phyloP scores from a whole-genome alignment of 2,329 filamentous ascomycete genomes.

The Alternaria sp. region DNA sequence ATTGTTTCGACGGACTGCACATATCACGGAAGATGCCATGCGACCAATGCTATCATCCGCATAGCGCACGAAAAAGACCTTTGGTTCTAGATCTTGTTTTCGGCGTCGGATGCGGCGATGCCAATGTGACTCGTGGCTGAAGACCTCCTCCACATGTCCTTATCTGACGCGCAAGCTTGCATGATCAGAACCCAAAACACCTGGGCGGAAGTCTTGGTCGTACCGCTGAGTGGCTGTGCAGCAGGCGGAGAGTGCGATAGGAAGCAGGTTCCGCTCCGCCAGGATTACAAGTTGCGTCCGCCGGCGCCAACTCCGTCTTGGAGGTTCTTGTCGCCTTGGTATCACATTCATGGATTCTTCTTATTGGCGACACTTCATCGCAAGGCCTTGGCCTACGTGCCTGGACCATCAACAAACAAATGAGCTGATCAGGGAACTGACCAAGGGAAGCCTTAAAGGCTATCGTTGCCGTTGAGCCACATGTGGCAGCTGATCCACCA shows the following conservation, averaged over 20 bases:
- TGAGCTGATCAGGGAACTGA: not conserved
- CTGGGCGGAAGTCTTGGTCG: conserved; percentile 17
- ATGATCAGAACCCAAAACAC: not conserved
- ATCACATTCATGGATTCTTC: conserved; percentile 15
- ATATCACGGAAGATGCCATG: not conserved
- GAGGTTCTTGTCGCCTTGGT: conserved; percentile 34
- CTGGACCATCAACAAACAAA: conserved; percentile 16
- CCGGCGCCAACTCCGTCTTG: conserved; percentile 28
- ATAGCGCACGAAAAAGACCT: not conserved
- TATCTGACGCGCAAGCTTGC: not conserved
- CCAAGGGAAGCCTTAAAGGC: conserved; percentile 16
- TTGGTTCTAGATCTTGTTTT: not conserved
- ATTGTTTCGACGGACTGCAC: not conserved
- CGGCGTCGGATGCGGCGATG: not conserved
- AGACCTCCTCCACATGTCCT: not conserved
- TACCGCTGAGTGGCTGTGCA: conserved; percentile 6
- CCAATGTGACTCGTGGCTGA: not conserved
- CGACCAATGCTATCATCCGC: not conserved
- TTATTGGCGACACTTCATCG: conserved; percentile 13
- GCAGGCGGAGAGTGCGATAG: conserved; percentile 4
- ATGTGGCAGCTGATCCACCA: not conserved
- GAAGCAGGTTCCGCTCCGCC: conserved; percentile 22
- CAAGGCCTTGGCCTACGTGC: conserved; percentile 39
- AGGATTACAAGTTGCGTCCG: conserved; percentile 9
- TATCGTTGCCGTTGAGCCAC: not conserved